Conservation (phyloP, 1,284 basidiomycete genomes). For the Ustilago shanxiensis region DNA sequence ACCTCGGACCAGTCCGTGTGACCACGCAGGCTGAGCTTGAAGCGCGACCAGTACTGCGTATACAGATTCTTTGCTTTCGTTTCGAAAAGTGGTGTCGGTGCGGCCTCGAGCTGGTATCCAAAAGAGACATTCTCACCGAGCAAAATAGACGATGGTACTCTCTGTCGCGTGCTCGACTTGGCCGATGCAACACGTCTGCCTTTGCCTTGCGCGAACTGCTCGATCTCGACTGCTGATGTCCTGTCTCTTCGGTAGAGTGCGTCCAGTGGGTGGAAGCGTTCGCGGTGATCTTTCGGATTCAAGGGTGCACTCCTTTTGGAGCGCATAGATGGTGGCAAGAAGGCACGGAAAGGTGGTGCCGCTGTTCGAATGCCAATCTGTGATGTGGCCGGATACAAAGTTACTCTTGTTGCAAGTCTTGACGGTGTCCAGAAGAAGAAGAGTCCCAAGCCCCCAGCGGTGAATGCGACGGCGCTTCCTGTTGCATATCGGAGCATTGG, state of each 20-base stretch:
- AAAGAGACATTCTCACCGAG: constrained; percentile 40
- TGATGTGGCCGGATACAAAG: constrained; percentile 45
- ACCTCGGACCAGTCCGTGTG: constrained; percentile 43
- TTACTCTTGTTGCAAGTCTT: constrained; percentile 49
- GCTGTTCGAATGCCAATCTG: constrained; percentile 39
- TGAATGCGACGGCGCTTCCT: constrained; percentile 24
- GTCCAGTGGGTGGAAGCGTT: constrained; percentile 37
- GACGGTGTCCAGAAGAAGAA: constrained; percentile 55
- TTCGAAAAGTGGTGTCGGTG: constrained; percentile 34
- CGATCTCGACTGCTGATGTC: constrained; percentile 45
- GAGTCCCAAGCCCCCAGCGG: constrained; percentile 29
- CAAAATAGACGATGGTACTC: constrained; percentile 44
- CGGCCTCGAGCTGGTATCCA: constrained; percentile 53
- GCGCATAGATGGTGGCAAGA: constrained; percentile 36
- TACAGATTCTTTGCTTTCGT: constrained; percentile 49
- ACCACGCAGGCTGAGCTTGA: constrained; percentile 50
- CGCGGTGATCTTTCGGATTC: constrained; percentile 30
- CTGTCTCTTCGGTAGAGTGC: constrained; percentile 38
- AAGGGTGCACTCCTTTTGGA: constrained; percentile 27
- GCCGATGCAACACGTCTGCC: constrained; percentile 24
- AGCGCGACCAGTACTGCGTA: constrained; percentile 41
- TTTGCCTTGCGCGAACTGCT: constrained; percentile 36
- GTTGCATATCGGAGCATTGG: constrained; percentile 38
- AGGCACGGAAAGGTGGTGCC: constrained; percentile 30
- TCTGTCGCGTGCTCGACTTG: constrained; percentile 23